phyloP scores from a whole-genome alignment of 129 eudicot species.

The Flaveria ramosissima region DNA sequence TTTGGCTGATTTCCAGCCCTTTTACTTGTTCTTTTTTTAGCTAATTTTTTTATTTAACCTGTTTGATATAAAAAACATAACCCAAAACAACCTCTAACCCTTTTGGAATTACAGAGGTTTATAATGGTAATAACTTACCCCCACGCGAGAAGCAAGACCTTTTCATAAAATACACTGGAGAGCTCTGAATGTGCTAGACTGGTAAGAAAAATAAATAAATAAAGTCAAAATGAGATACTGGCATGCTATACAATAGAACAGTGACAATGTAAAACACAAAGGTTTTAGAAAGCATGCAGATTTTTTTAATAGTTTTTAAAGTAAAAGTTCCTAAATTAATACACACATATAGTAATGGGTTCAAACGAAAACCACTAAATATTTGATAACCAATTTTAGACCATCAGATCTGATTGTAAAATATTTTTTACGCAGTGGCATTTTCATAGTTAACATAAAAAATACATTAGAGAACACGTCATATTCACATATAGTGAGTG shows the following conservation, averaged over 20 bases:
- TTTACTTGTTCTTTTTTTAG: background rate
- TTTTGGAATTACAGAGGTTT: background rate
- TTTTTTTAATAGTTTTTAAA: background rate
- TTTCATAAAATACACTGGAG: conserved; percentile 42
- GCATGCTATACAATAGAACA: background rate
- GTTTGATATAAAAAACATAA: background rate
- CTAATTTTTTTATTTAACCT: background rate
- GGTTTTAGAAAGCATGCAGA: background rate
- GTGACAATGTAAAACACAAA: background rate
- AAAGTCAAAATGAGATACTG: background rate
- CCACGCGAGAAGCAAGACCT: conserved; percentile 42
- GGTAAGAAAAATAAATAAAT: background rate
- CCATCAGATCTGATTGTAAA: background rate
- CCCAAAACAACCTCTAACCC: background rate
- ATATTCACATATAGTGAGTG: background rate
- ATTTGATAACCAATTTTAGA: background rate
- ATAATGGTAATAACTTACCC: conserved; percentile 32
- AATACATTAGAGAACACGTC: background rate
- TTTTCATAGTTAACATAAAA: background rate
- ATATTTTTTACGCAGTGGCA: background rate
- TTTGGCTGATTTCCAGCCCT: background rate
- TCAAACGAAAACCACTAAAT: too few relatives aligned
- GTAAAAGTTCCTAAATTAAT: background rate
- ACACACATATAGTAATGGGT: background rate
- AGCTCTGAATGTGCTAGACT: conserved; percentile 45